These are phyloP conservation scores for Lactarius pseudohatsudake DNA, from an alignment of 768 basidiomycete species.

Conservation along the genomic window DNA sequence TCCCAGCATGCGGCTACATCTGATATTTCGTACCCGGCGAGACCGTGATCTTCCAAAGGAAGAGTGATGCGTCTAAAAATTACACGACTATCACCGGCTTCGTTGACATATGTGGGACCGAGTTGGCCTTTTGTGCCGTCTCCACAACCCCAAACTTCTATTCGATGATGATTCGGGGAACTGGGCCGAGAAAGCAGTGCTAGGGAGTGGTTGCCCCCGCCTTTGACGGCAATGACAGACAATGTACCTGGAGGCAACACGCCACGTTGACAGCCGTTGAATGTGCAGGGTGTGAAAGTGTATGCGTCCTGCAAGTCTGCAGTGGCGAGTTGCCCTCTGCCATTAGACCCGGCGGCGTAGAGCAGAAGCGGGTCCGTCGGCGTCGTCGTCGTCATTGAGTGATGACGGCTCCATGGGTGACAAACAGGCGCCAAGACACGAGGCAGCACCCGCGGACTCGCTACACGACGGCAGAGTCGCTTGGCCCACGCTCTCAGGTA, in stretches of 20 bases:
- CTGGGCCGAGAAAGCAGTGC: conserved; percentile 49
- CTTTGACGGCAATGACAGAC: conserved; percentile 51
- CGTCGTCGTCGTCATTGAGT: neutral
- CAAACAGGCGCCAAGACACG: neutral
- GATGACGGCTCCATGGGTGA: neutral
- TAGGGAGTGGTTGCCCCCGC: conserved; percentile 81
- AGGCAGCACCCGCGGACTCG: neutral
- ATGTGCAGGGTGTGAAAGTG: conserved; percentile 41
- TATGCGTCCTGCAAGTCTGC: conserved; percentile 42
- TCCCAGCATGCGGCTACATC: conserved; percentile 77
- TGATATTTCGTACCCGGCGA: conserved; percentile 46
- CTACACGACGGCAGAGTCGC: neutral
- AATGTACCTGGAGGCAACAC: conserved; percentile 32
- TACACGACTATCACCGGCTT: conserved; percentile 30
- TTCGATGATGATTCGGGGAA: neutral
- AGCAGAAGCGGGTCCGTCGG: conserved; percentile 28
- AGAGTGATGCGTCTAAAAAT: conserved; percentile 53
- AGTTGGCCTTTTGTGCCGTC: conserved; percentile 73
- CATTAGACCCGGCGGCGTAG: conserved; percentile 49
- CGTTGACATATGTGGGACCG: conserved; percentile 43
- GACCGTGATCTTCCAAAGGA: conserved; percentile 37
- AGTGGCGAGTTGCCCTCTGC: conserved; percentile 47
- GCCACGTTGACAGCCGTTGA: conserved; percentile 31
- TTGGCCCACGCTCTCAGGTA: neutral
- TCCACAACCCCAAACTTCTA: conserved; percentile 72